phyloP scores from a whole-genome alignment of 2,329 filamentous ascomycete genomes.

The Cladosporium sp. region DNA sequence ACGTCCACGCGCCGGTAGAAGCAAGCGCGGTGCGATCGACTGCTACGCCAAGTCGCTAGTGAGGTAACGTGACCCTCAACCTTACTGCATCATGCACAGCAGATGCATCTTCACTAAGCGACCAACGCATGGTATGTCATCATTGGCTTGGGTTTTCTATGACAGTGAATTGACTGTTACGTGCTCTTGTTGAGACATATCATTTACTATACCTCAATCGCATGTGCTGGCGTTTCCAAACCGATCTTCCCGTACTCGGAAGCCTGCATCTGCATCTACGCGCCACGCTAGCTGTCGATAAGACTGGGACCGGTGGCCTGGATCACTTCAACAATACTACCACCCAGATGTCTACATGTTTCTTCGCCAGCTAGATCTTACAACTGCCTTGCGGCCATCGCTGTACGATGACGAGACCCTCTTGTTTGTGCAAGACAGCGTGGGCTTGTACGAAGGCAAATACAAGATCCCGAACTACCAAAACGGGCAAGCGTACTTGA shows the following conservation, averaged over 20 bases:
- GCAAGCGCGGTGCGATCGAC: slow-evolving; percentile 17
- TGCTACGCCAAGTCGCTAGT: slow-evolving; percentile 5
- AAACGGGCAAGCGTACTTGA: slow-evolving; percentile 94
- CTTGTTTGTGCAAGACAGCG: slow-evolving; percentile 95
- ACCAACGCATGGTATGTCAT: background rate
- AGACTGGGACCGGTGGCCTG: background rate
- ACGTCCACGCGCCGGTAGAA: background rate
- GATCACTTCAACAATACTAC: slow-evolving; percentile 6
- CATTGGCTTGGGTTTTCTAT: background rate
- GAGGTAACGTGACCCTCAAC: slow-evolving; percentile 15
- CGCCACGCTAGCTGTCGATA: slow-evolving; percentile 9
- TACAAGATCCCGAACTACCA: slow-evolving; percentile 93
- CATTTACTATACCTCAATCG: no score
- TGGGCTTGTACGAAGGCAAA: slow-evolving; percentile 97
- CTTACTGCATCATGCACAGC: slow-evolving; percentile 3
- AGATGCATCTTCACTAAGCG: background rate
- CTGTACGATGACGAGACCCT: slow-evolving; percentile 92
- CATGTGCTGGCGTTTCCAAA: background rate
- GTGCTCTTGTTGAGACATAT: no score
- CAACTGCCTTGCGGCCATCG: slow-evolving; percentile 89
- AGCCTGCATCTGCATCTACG: slow-evolving; percentile 8
- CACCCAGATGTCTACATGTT: slow-evolving; percentile 68
- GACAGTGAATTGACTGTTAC: background rate
- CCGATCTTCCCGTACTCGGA: background rate
- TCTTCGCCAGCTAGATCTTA: slow-evolving; percentile 92